A percentile compares a stretch with the other conserved stretches of the same genome.
phyloP scores from a whole-genome alignment of 257 asterid species.

The Salvia hispanica region DNA sequence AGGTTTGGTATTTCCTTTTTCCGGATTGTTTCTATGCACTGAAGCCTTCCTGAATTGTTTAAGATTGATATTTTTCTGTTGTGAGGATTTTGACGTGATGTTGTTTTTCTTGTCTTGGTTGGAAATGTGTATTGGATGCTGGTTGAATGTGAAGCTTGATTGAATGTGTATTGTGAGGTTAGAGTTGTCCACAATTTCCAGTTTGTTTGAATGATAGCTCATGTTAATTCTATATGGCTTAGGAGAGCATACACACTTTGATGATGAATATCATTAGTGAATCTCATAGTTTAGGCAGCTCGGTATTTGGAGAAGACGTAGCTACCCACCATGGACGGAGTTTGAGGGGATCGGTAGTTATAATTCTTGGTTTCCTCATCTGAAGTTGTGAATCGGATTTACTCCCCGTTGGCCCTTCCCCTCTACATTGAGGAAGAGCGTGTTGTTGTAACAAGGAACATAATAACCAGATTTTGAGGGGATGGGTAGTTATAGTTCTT shows the following conservation, averaged over 20 bases:
- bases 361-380: not conserved
- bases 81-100: not conserved
- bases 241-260: not conserved
- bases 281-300: not conserved
- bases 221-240: not conserved
- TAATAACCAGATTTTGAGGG: no score
- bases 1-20: slow-evolving; percentile 45
- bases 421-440: no score
- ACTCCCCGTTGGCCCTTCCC: not conserved
- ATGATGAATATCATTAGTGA: not conserved
- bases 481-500: not conserved
- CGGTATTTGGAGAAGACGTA: not conserved
- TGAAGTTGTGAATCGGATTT: not conserved
- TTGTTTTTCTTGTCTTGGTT: not conserved
- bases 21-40: no score
- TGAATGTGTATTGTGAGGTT: no score
- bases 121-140: slow-evolving; percentile 3
- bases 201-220: not conserved
- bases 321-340: not conserved
- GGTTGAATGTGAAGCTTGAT: slow-evolving; percentile 22
- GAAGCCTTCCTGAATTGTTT: no score
- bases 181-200: not conserved
- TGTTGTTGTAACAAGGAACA: no score
- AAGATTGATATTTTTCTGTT: not conserved
- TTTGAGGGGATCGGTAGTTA: not conserved